A percentile compares a stretch with the other conserved stretches of the same genome.
These are phyloP conservation scores for Candida sanyiensis DNA, from an alignment of 805 yeast genomes.

Conservation along the genomic window DNA sequence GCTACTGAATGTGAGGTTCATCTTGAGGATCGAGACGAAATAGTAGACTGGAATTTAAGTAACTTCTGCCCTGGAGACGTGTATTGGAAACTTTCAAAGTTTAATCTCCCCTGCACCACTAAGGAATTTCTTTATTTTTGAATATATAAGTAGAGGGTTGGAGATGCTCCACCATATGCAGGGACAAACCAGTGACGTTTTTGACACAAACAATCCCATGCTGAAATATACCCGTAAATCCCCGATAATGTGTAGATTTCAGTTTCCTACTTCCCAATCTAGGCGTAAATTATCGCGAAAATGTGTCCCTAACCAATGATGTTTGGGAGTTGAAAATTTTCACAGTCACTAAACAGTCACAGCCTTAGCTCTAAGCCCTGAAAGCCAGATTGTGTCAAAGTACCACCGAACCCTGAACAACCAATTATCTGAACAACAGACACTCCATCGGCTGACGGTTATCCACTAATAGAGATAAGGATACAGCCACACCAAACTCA, in stretches of 20 bases:
- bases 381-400: constrained; percentile 9
- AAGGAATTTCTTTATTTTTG: neutral
- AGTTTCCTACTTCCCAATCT: too few species aligned
- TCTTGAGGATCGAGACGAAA: too few species aligned
- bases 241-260: too few species aligned
- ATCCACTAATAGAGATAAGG: too few species aligned
- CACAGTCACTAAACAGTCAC: constrained; percentile 31
- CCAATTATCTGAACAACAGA: neutral
- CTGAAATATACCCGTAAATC: neutral
- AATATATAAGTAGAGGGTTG: too few species aligned
- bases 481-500: too few species aligned
- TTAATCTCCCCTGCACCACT: neutral
- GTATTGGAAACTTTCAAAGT: too few species aligned
- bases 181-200: neutral
- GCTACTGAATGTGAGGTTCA: too few species aligned
- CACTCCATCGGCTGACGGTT: too few species aligned
- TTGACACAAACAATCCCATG: neutral
- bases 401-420: constrained; percentile 2
- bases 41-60: too few species aligned
- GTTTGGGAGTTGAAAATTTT: constrained; percentile 21
- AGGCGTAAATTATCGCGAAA: constrained; percentile 2
- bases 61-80: too few species aligned
- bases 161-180: too few species aligned
- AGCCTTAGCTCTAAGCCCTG: constrained; percentile 1
- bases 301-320: constrained; percentile 2